Evolutionary conservation across 345 rosid species (phyloP).

Genomic region (Brassica cretica): DNA sequence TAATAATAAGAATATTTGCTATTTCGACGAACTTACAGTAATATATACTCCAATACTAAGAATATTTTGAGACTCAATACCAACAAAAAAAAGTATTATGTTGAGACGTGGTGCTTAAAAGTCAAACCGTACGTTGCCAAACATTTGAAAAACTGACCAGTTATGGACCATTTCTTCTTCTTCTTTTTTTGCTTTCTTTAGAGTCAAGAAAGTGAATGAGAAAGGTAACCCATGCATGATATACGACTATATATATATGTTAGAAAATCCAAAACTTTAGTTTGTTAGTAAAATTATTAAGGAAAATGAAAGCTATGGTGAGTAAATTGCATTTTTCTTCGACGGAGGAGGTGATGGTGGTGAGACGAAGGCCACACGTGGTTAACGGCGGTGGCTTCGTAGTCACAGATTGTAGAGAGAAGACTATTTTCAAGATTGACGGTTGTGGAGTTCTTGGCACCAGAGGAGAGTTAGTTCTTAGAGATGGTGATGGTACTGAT

Average conservation of each 20-base stretch:
- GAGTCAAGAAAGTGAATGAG: constrained; percentile 27
- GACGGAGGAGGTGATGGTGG: constrained; percentile 54
- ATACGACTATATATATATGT: constrained; percentile 2
- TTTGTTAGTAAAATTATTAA: constrained; percentile 25
- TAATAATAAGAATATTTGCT: neutral
- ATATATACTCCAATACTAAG: neutral
- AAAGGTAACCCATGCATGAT: neutral
- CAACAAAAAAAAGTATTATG: neutral
- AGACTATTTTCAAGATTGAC: constrained; percentile 64
- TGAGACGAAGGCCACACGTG: constrained; percentile 73
- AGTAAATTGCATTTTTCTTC: constrained; percentile 71
- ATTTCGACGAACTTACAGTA: neutral
- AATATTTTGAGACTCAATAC: neutral
- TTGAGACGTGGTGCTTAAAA: constrained; percentile 9
- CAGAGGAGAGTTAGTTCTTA: constrained; percentile 56
- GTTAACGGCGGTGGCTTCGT: constrained; percentile 89
- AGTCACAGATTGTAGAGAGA: constrained; percentile 65
- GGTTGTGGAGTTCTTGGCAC: constrained; percentile 81
- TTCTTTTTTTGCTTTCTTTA: constrained; percentile 21
- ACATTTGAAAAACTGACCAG: constrained; percentile 31
- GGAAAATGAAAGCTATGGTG: constrained; percentile 42
- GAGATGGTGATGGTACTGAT: constrained; percentile 55
- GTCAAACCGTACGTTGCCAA: constrained; percentile 26
- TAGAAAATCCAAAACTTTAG: neutral
- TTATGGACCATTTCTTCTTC: constrained; percentile 21